Evolutionary conservation across 2,329 filamentous ascomycete species (phyloP).

Genomic region (Monosporascus cannonballus): DNA sequence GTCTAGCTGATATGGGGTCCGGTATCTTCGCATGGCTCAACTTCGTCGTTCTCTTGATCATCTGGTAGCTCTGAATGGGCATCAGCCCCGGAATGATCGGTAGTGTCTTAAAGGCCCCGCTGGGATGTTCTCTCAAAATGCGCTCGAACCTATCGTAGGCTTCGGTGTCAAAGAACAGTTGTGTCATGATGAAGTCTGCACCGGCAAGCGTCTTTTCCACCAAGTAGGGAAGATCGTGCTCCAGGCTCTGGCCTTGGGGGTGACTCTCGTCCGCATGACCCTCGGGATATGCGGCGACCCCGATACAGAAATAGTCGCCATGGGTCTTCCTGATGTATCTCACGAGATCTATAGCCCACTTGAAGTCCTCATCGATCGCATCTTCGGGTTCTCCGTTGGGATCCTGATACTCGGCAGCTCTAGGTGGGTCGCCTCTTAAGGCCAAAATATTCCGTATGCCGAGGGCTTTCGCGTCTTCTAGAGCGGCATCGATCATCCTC

Average conservation of each 20-base stretch:
- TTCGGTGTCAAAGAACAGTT: conserved; percentile 87
- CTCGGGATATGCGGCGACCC: conserved; percentile 91
- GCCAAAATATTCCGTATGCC: conserved; percentile 94
- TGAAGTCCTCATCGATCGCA: conserved; percentile 70
- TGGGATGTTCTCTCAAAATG: conserved; percentile 70
- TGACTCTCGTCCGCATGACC: conserved; percentile 89
- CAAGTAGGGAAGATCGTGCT: conserved; percentile 81
- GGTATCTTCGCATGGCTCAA: conserved; percentile 86
- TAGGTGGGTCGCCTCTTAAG: conserved; percentile 82
- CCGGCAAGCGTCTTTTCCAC: conserved; percentile 88
- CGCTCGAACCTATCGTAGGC: conserved; percentile 78
- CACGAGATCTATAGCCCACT: conserved; percentile 84
- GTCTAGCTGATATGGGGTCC: conserved; percentile 57
- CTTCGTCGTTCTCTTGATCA: conserved; percentile 89
- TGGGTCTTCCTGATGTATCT: conserved; percentile 79
- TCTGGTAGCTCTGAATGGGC: conserved; percentile 97
- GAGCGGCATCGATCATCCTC: conserved; percentile 74
- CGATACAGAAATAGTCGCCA: conserved; percentile 93
- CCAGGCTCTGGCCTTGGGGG: conserved; percentile 61
- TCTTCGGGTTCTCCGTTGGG: conserved; percentile 51
- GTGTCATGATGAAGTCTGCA: conserved; percentile 97
- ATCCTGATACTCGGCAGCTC: conserved; percentile 79
- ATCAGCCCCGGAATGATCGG: conserved; percentile 92
- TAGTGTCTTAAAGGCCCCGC: conserved; percentile 77
- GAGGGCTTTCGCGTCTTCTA: conserved; percentile 84